Evolutionary conservation across 1,284 basidiomycete species (phyloP).

Genomic region (Caloboletus firmus): DNA sequence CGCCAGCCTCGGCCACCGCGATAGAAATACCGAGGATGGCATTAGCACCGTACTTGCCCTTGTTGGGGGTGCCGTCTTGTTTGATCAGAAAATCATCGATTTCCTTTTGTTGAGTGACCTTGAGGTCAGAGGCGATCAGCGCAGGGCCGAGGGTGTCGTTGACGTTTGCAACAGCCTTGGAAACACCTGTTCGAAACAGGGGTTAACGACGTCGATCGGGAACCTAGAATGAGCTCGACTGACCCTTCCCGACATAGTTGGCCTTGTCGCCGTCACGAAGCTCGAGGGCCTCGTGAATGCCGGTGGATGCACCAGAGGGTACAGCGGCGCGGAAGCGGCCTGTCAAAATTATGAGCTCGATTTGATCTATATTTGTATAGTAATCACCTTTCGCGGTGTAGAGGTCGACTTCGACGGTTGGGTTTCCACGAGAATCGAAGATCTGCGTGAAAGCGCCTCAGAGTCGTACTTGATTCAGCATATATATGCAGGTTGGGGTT

Average conservation of each 20-base stretch:
- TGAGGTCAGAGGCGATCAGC: constrained; percentile 84
- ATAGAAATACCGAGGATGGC: constrained; percentile 99
- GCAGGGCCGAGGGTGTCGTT: constrained; percentile 91
- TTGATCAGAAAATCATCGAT: constrained; percentile 99
- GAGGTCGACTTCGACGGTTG: constrained; percentile 94
- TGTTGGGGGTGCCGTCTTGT: constrained; percentile 96
- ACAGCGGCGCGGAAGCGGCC: constrained; percentile 95
- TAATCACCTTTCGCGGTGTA: constrained; percentile 80
- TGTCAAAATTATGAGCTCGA: constrained; percentile 35
- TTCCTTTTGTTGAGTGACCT: constrained; percentile 92
- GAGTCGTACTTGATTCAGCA: constrained; percentile 7
- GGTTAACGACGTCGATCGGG: neutral
- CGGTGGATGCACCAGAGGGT: constrained; percentile 98
- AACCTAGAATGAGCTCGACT: constrained; percentile 16
- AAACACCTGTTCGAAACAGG: constrained; percentile 63
- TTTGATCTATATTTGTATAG: neutral
- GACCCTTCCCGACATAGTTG: constrained; percentile 95
- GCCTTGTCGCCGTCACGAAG: constrained; percentile 96
- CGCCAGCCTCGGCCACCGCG: constrained; percentile 92
- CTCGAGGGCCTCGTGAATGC: constrained; percentile 98
- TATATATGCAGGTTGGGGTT: constrained; percentile 22
- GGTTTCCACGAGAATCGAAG: constrained; percentile 96
- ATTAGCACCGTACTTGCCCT: constrained; percentile 99
- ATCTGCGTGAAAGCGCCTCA: constrained; percentile 55
- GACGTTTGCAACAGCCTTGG: constrained; percentile 93